A percentile compares a stretch with the other conserved stretches of the same genome.
Evolutionary conservation across 768 basidiomycete genomes (phyloP).

Genomic region (Lentinula boryana): DNA sequence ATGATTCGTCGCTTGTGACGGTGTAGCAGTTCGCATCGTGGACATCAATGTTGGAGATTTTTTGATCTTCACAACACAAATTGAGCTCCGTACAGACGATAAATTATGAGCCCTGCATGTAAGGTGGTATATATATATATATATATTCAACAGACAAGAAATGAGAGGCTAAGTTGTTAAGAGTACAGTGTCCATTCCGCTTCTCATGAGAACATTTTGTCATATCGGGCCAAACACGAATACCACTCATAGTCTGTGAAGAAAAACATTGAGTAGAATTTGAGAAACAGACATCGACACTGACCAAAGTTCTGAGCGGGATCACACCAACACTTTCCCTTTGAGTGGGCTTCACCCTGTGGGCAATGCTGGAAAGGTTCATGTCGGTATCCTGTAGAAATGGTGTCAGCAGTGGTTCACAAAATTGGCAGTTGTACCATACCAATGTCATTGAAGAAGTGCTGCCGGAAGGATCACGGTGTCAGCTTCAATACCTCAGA

Average conservation of each 20-base stretch:
- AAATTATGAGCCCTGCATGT: not conserved
- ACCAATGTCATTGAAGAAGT: conserved; percentile 93
- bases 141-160: not conserved
- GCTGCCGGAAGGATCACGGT: conserved; percentile 25
- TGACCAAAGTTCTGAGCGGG: conserved; percentile 66
- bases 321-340: conserved; percentile 87
- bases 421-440: not conserved
- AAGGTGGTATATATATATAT: not conserved
- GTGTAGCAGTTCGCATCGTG: too few species aligned
- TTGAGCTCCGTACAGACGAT: not conserved
- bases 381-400: conserved; percentile 59
- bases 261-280: conserved; percentile 8
- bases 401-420: not conserved
- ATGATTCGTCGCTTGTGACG: conserved; percentile 21
- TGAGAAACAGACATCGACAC: conserved; percentile 14
- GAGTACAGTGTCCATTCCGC: not conserved
- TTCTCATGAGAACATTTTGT: conserved; percentile 42
- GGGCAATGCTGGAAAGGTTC: conserved; percentile 94
- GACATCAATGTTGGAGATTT: too few species aligned
- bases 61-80: not conserved
- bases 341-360: conserved; percentile 63
- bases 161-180: not conserved
- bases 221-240: conserved; percentile 80
- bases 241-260: conserved; percentile 75
- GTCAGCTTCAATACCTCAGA: not conserved